These are phyloP conservation scores for Lactifluus subvellereus DNA, from an alignment of 768 basidiomycete genomes.

Conservation along the genomic window DNA sequence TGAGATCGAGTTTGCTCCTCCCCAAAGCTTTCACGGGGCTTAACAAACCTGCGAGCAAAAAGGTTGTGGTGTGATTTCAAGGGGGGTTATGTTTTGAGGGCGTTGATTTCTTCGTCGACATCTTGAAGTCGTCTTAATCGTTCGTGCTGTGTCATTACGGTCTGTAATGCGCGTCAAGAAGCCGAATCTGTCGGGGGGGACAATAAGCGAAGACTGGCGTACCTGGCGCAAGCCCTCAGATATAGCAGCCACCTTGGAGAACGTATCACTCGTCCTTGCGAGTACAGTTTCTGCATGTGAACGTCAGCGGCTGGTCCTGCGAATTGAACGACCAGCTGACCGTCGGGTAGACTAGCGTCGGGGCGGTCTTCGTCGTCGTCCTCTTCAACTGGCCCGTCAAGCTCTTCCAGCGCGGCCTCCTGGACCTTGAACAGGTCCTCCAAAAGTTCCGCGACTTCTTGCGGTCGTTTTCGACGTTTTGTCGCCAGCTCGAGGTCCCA, in stretches of 20 bases:
- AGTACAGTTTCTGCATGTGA: conserved; percentile 25
- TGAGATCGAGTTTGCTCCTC: neutral
- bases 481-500: conserved; percentile 70
- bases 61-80: neutral
- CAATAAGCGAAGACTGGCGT: conserved; percentile 15
- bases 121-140: conserved; percentile 43
- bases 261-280: conserved; percentile 26
- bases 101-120: conserved; percentile 19
- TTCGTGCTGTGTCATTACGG: conserved; percentile 43
- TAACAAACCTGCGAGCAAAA: neutral
- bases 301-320: neutral
- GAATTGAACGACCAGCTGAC: conserved; percentile 16
- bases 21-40: too few species aligned
- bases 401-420: conserved; percentile 29
- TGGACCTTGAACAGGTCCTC: conserved; percentile 36
- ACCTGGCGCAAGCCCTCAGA: conserved; percentile 51
- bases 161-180: conserved; percentile 31
- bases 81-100: conserved; percentile 10
- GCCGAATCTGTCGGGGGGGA: neutral
- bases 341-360: conserved; percentile 25
- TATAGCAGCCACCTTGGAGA: conserved; percentile 36
- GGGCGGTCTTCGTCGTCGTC: conserved; percentile 19
- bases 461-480: conserved; percentile 57
- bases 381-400: conserved; percentile 21
- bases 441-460: conserved; percentile 42